These are phyloP conservation scores for Yamadazyma dendronema DNA, from an alignment of 1,139 yeast species.

Conservation along the genomic window DNA sequence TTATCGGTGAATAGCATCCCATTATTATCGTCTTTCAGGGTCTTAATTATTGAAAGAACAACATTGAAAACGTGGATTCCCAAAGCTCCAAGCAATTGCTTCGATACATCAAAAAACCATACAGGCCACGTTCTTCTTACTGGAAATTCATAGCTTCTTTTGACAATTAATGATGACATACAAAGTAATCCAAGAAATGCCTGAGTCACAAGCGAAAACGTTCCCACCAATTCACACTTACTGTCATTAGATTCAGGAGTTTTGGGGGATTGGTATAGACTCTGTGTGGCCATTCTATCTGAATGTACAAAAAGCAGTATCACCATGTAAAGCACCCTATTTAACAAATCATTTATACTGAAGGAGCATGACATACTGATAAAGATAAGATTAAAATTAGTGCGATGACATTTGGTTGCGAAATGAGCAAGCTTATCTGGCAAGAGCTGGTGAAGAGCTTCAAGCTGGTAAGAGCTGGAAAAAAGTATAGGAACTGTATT, in stretches of 20 bases:
- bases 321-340: conserved; percentile 1
- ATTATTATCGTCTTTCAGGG: conserved; percentile 27
- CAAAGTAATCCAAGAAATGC: conserved; percentile 71
- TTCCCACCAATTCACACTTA: conserved; percentile 68
- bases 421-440: too few relatives aligned
- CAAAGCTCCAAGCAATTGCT: conserved; percentile 83
- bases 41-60: conserved; percentile 61
- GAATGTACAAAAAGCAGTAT: conserved; percentile 7
- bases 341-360: neutral
- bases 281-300: neutral
- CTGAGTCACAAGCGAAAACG: conserved; percentile 68
- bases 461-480: too few relatives aligned
- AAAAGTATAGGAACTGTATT: too few relatives aligned
- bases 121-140: conserved; percentile 78
- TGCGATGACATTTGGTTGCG: conserved; percentile 1
- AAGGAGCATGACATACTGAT: conserved; percentile 4
- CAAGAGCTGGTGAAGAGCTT: too few relatives aligned
- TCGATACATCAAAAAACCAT: conserved; percentile 88
- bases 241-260: conserved; percentile 16
- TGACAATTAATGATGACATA: conserved; percentile 67
- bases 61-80: conserved; percentile 82
- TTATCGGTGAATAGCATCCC: neutral
- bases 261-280: neutral
- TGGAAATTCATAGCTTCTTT: conserved; percentile 78
- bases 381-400: neutral